Base-by-base conservation (phyloP, 805 yeast genomes). In the Schizosaccharomyces japonicus region DNA sequence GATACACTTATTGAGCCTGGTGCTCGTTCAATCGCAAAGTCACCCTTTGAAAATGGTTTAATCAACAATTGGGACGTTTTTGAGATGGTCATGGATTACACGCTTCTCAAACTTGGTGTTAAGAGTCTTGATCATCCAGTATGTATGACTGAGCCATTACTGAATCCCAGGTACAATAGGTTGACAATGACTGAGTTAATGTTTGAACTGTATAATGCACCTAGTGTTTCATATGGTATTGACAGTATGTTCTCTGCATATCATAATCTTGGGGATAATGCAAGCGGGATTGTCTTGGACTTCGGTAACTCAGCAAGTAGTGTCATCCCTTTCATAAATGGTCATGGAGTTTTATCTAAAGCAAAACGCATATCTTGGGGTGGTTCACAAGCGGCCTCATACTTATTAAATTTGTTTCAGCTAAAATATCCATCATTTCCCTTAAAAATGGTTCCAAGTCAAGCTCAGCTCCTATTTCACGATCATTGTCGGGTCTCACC, bases 371-470 rank as follows among this genome's bases (percentile, higher is more conserved):
- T 90, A 33, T 83, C 82, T 57, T 82, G 90, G 82, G 96, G 96
- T 51, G 96, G 95, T 8, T 72, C 73, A 51, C 80, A 73, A 40
- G 70, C 85, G 1, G 72, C 69, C 28, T 73, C 70, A 34, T 85
- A 70, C 54, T 59, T 90, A 57, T 70, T 69, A 49, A 70, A 67
- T 53, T 68, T 78, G 31, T 62, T 90, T 45, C 68, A 75, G 1
- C 66, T 90, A 56, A 90, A 90, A 59, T 90, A 90, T 60, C 96
- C 98, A 1, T 78, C 75, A 54, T 90, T 85, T 60, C 96, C 98
- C 4, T 64, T 80, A 1, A 78, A 75, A 53, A 63, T 87, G 48
- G 66, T 75, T 5, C 62, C 65, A 10, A 64, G 66, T 49, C 92
- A 87, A 57, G 70, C 78, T 10, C 75, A 78, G 45, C 63, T 71